Base-by-base conservation (phyloP, 2,329 filamentous ascomycete genomes). In the Phialemonium atrogriseum region DNA sequence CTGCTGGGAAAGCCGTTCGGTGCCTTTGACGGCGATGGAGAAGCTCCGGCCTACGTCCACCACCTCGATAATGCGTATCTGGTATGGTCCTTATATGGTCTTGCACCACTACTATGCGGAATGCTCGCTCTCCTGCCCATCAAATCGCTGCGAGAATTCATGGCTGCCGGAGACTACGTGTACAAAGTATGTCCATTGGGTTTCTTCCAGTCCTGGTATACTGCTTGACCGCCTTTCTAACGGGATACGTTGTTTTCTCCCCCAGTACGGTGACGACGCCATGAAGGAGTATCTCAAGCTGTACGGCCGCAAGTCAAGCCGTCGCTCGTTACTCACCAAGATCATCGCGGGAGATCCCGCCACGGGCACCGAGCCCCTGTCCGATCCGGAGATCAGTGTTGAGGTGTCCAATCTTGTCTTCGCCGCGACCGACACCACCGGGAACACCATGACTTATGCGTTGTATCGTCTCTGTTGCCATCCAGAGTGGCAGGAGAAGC, bases 391-490 rank as follows among this genome's bases (percentile, higher is more conserved):
- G 10, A 43, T 43, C 16, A 32, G 27, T 27, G 22, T 29, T 16
- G 40, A 43, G 28, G 34, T 43, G 11, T 36, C 38, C 27, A 43
- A 43, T 27, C 25, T 36, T 15, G 21, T 32, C 19, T 43, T 43
- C 20, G 39, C 39, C 11, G 39, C 32, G 11, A 34, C 26, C n/a
- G 39, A 42, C 30, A 40, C 39, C 3, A 42, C 37, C 12, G 39
- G 39, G 8, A 42, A 40, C 28, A 37, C 39, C 16, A 33, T 36
- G 19, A 33, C 37, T 4, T 42, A 42, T 18, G 35, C 35, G 7
- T 28, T 40, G 23, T 40, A 40, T 20, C 29, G 27, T 6, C 33
- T 40, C 10, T 29, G 27, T 15, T 33, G 35, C 17, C 25, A 32
- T n/a, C 32, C 24, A 7, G 35, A 38, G n/a, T 40, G 38, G 30